Base-by-base conservation (phyloP, 1,284 basidiomycete species). In the Cryptococcus sp. region DNA sequence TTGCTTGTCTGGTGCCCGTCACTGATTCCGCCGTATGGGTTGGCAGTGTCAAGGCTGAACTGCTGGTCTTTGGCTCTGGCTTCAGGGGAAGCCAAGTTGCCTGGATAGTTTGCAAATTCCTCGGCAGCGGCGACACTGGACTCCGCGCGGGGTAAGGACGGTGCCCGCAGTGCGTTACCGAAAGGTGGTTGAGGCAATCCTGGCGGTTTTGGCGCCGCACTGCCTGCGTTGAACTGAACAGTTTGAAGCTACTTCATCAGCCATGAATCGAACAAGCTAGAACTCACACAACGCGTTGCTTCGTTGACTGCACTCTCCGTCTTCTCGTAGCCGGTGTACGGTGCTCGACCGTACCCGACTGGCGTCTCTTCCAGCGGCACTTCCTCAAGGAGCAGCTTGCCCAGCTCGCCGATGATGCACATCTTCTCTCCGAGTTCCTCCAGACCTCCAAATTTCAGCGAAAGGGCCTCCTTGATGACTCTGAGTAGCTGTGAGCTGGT, bases 381-480 rank as follows among this genome's bases (percentile, higher is more conserved):
- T 82, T 91, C 90, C 60, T 87, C 83, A 49, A 91, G 83, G 20
- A 94, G 80, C 13, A 87, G 83, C 74, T 89, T 91, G 10, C 91
- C 93, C 47, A 87, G 83, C 65, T 93, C 88, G 27, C 87, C 91
- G 40, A 87, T 83, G 66, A 95, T 89, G 85, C 91, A 72, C 61
- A 91, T 87, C 79, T 92, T 94, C 78, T 93, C 90, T 48, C 88
- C 90, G 57, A 86, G 86, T 78, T 96, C 93, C 58, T 88, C 79
- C 46, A 96, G 78, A 1, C 90, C 92, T 30, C 91, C 92, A 71
- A 93, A 93, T 80, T 95, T 95, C 71, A 91, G 81, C 1, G 85
- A 85, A 82, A 96, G 85, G 76, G 88, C 91, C 56, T 85, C 83
- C 63, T 85, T 86, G 4, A 75, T 60, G 2, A 70, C 61, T 50